Evolutionary conservation across 2,329 filamentous ascomycete species (phyloP), one percentile per base, ranked within the genome.

Genomic region (Piedraia hortae): DNA sequence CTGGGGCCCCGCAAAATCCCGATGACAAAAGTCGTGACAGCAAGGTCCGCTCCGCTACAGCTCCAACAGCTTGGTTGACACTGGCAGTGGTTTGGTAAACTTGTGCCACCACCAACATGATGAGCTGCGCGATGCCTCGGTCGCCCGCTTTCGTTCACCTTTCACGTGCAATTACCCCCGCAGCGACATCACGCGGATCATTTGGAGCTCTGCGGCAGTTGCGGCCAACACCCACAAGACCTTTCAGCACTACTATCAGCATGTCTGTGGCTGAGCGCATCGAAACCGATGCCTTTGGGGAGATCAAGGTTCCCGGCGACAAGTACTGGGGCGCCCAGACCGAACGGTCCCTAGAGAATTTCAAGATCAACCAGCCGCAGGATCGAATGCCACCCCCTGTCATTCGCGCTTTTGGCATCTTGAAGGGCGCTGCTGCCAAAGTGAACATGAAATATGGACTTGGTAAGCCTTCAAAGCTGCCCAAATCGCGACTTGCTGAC

Each of bases 311-410:
- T 36, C 62, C 72, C 18, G 60, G 61, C 33, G 77, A 90, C 63
- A 82, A 72, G 57, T 97, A 97, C 62, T 97, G 85, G 82, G 85
- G 85, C 43, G 82, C 82, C 29, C 82, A 91, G 60, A 91, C 82
- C 24, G 72, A 91, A 61, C 70, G 82, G 35, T 93, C 82, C 23
- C 62, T 93, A 46, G 70, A 73, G 50, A 97, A 97, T 59, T 97
- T 97, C 62, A 72, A 71, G 49, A 93, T 97, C 65, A 93, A 93
- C 55, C 85, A 93, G 59, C 85, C 85, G 28, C 77, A 90, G 53
- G 85, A 97, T 47, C 78, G 85, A 46, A 93, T 93, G 80, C 85
- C 85, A 21, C 69, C 77, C 33, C 73, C 80, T 20, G 71, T 97
- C 37, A 58, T 93, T 41, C 70, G 67, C 50, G 85, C 85, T 4